Conservation (phyloP, 768 basidiomycete species). For the Lactarius hatsudake region DNA sequence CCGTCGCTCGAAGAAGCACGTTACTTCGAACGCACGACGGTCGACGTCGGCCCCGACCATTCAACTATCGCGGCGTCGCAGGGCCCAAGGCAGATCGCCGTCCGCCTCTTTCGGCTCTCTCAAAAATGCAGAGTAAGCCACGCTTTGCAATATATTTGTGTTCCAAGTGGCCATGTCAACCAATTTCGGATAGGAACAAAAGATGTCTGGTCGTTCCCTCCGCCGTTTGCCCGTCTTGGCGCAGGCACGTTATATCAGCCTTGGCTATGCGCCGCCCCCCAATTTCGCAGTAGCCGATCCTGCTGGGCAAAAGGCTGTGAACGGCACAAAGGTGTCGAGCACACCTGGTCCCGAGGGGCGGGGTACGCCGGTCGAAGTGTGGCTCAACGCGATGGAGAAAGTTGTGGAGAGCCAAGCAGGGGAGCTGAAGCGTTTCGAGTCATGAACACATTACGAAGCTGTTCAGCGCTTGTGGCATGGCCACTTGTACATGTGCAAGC, state of each 20-base stretch:
- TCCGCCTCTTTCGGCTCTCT: slow-evolving; percentile 65
- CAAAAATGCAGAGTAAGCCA: slow-evolving; percentile 69
- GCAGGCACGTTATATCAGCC: slow-evolving; percentile 75
- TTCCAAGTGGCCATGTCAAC: slow-evolving; percentile 5
- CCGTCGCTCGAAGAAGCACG: slow-evolving; percentile 62
- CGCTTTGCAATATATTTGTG: neutral
- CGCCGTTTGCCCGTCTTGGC: slow-evolving; percentile 93
- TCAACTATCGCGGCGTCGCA: slow-evolving; percentile 35
- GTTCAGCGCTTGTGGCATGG: neutral
- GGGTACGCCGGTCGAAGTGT: slow-evolving; percentile 54
- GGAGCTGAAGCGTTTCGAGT: slow-evolving; percentile 49
- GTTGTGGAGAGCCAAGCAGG: slow-evolving; percentile 59
- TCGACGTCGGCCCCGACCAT: slow-evolving; percentile 32
- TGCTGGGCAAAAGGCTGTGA: slow-evolving; percentile 11
- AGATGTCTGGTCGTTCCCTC: slow-evolving; percentile 90
- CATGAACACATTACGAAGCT: slow-evolving; percentile 6
- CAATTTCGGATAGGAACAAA: slow-evolving; percentile 49
- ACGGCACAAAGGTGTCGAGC: neutral
- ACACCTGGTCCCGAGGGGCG: slow-evolving; percentile 24
- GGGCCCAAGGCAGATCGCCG: slow-evolving; percentile 51
- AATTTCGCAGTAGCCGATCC: slow-evolving; percentile 7
- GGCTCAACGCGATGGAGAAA: slow-evolving; percentile 84
- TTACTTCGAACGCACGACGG: slow-evolving; percentile 44
- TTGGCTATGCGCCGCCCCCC: slow-evolving; percentile 14
- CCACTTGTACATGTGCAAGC: slow-evolving; percentile 1